Conservation (phyloP, 345 rosid species). For the Jatropha curcas region DNA sequence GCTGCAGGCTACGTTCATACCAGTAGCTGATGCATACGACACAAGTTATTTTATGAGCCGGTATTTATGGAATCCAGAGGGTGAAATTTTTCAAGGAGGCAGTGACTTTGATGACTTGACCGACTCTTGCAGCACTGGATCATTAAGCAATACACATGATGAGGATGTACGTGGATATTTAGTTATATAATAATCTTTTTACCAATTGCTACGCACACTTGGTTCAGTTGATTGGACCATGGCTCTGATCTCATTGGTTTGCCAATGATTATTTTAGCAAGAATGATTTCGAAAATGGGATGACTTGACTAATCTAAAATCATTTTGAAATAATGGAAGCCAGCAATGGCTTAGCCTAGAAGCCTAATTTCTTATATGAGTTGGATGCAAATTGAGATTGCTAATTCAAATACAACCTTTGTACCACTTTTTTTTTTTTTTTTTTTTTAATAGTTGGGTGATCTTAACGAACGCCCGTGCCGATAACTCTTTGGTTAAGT, state of each 20-base stretch:
- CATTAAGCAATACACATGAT: slow-evolving; percentile 63
- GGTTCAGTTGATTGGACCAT: neutral
- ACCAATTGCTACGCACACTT: neutral
- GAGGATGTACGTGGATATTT: slow-evolving; percentile 59
- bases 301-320: neutral
- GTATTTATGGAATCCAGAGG: slow-evolving; percentile 87
- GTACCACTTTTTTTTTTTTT: neutral
- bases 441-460: too few relatives aligned
- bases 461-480: too few relatives aligned
- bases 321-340: neutral
- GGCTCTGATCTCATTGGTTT: neutral
- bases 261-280: neutral
- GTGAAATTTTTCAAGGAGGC: slow-evolving; percentile 69
- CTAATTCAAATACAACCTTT: neutral
- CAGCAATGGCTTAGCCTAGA: neutral
- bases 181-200: neutral
- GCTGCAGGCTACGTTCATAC: slow-evolving; percentile 89
- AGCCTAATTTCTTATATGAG: neutral
- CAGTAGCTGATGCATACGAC: slow-evolving; percentile 78
- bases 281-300: neutral
- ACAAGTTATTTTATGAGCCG: slow-evolving; percentile 96
- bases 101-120: slow-evolving; percentile 83
- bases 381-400: neutral
- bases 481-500: too few relatives aligned
- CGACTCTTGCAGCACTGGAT: slow-evolving; percentile 75